phyloP scores from a whole-genome alignment of 495 filamentous ascomycete genomes.

The Tuber microsphaerosporum region DNA sequence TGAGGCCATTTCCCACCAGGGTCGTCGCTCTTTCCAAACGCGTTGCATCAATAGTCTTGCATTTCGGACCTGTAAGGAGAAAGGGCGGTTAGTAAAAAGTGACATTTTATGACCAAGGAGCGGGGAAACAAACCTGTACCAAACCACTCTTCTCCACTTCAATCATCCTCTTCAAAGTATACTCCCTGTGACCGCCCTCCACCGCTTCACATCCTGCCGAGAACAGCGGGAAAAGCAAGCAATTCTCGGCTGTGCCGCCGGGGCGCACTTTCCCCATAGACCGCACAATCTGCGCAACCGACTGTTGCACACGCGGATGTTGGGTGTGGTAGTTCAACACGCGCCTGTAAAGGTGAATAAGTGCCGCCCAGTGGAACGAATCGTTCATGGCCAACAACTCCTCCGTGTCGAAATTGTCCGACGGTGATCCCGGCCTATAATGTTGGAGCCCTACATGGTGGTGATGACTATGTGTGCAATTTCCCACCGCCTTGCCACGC shows the following conservation, averaged over 20 bases:
- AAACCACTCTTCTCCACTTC: slow-evolving; percentile 68
- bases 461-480: slow-evolving; percentile 48
- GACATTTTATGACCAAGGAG: slow-evolving; percentile 13
- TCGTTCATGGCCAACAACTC: slow-evolving; percentile 74
- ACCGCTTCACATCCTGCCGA: slow-evolving; percentile 71
- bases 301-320: slow-evolving; percentile 55
- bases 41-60: slow-evolving; percentile 59
- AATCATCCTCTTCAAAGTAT: slow-evolving; percentile 61
- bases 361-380: slow-evolving; percentile 72
- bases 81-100: slow-evolving; percentile 25
- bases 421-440: slow-evolving; percentile 43
- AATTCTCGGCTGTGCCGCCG: slow-evolving; percentile 66
- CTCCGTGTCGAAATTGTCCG: slow-evolving; percentile 50
- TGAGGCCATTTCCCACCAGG: slow-evolving; percentile 58
- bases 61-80: slow-evolving; percentile 48
- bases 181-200: slow-evolving; percentile 50
- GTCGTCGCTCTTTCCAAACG: slow-evolving; percentile 57
- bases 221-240: slow-evolving; percentile 75
- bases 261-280: slow-evolving; percentile 57
- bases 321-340: slow-evolving; percentile 56
- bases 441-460: slow-evolving; percentile 21
- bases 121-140: slow-evolving; percentile 54
- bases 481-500: slow-evolving; percentile 43
- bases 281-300: slow-evolving; percentile 57
- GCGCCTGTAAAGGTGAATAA: slow-evolving; percentile 69